Conservation (phyloP, 2,329 filamentous ascomycete genomes). For the Pseudogymnoascus pannorum region DNA sequence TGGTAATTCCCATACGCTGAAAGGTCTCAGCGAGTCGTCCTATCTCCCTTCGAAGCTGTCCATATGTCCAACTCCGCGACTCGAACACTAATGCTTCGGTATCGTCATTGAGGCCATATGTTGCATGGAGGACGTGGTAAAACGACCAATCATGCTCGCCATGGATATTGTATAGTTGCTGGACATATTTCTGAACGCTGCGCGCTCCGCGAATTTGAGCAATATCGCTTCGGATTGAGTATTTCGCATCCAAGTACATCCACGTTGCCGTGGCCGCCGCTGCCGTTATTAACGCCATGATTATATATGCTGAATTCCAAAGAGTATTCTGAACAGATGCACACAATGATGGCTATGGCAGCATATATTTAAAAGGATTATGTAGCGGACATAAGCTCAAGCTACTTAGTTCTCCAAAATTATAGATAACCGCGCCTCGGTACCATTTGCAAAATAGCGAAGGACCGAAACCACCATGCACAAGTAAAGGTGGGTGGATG, state of each 20-base stretch:
- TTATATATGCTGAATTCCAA: not conserved
- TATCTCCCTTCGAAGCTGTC: not conserved
- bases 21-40: not conserved
- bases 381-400: not conserved
- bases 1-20: not conserved
- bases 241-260: not conserved
- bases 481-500: not conserved
- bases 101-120: not conserved
- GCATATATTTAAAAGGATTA: not conserved
- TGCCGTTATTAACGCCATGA: not conserved
- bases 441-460: not conserved
- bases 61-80: slow-evolving; percentile 1
- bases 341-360: not conserved
- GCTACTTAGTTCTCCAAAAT: not conserved
- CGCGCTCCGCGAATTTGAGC: not conserved
- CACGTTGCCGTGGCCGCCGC: not conserved
- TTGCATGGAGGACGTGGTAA: not conserved
- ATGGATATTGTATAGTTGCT: not conserved
- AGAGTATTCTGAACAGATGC: not conserved
- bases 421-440: not conserved
- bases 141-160: not conserved
- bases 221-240: not conserved
- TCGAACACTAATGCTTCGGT: not conserved
- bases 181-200: not conserved
- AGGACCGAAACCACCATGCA: not conserved